A percentile compares a stretch with the other conserved stretches of the same genome.
Evolutionary conservation across 2,329 filamentous ascomycete genomes (phyloP).

Genomic region (Beauveria pseudobassiana): DNA sequence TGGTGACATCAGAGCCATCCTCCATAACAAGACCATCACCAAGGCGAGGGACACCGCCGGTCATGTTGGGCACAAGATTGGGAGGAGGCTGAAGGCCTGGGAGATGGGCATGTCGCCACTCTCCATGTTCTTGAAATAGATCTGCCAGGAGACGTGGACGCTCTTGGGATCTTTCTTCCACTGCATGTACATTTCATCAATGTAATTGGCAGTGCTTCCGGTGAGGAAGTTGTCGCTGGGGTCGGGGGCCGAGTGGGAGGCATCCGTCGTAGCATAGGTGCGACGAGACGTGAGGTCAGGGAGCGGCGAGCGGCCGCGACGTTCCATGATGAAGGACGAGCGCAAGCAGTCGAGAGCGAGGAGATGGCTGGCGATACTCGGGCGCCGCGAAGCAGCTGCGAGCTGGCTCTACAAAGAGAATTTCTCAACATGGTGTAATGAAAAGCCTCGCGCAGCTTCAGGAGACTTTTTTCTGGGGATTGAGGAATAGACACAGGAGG

Average conservation of each 20-base stretch:
- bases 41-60: constrained; percentile 67
- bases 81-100: constrained; percentile 94
- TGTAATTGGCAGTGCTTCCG: constrained; percentile 96
- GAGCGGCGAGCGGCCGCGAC: constrained; percentile 40
- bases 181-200: constrained; percentile 98
- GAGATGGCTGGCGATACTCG: constrained; percentile 37
- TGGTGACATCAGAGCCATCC: constrained; percentile 76
- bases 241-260: constrained; percentile 54
- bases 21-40: constrained; percentile 61
- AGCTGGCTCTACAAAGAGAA: constrained; percentile 57
- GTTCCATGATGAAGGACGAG: constrained; percentile 35
- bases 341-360: constrained; percentile 34
- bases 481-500: constrained; percentile 4
- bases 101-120: constrained; percentile 95
- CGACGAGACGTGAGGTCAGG: constrained; percentile 43
- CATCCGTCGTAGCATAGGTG: constrained; percentile 42
- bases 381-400: constrained; percentile 51
- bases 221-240: constrained; percentile 94
- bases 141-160: constrained; percentile 97
- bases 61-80: constrained; percentile 76
- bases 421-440: constrained; percentile 62
- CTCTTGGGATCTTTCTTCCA: constrained; percentile 92
- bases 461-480: constrained; percentile 5
- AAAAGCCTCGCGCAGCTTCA: constrained; percentile 14
- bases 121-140: constrained; percentile 99